phyloP scores from a whole-genome alignment of 371 early-diverging fungal genomes.

The Modicella reniformis region DNA sequence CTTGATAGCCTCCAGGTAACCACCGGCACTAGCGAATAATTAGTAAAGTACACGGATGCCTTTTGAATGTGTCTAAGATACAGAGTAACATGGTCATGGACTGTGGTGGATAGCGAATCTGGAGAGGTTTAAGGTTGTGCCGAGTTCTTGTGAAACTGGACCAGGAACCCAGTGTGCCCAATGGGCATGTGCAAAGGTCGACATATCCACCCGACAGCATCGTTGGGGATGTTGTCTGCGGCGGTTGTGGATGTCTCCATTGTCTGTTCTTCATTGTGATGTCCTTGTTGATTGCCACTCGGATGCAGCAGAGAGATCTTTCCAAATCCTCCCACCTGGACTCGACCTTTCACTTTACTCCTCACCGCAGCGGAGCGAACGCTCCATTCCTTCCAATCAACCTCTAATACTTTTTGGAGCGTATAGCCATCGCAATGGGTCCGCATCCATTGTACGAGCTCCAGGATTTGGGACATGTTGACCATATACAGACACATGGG shows the following conservation, averaged over 20 bases:
- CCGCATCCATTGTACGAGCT: slow-evolving; percentile 61
- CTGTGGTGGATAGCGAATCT: too few species aligned
- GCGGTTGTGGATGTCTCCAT: slow-evolving; percentile 15
- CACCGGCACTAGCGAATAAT: too few species aligned
- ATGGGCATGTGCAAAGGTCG: slow-evolving; percentile 64
- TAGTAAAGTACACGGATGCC: too few species aligned
- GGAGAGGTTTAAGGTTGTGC: background rate
- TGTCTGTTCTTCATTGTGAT: background rate
- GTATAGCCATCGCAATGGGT: slow-evolving; percentile 35
- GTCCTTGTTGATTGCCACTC: background rate
- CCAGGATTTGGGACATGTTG: slow-evolving; percentile 80
- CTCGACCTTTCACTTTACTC: slow-evolving; percentile 52
- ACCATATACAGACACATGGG: slow-evolving; percentile 78
- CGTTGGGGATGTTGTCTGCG: slow-evolving; percentile 47
- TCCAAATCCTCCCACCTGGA: slow-evolving; percentile 49
- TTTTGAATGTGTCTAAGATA: too few species aligned
- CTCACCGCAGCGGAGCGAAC: slow-evolving; percentile 70
- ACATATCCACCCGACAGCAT: slow-evolving; percentile 67
- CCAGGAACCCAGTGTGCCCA: slow-evolving; percentile 74
- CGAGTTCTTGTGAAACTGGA: slow-evolving; percentile 63
- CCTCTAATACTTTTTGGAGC: slow-evolving; percentile 72
- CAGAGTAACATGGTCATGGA: too few species aligned
- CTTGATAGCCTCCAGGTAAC: too few species aligned
- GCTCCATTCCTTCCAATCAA: slow-evolving; percentile 80
- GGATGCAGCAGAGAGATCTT: slow-evolving; percentile 16